Percentiles rank a stretch among this genome's conserved stretches.
These are phyloP conservation scores for Solanum medicagineum DNA, from an alignment of 257 asterid species.

Conservation along the genomic window DNA sequence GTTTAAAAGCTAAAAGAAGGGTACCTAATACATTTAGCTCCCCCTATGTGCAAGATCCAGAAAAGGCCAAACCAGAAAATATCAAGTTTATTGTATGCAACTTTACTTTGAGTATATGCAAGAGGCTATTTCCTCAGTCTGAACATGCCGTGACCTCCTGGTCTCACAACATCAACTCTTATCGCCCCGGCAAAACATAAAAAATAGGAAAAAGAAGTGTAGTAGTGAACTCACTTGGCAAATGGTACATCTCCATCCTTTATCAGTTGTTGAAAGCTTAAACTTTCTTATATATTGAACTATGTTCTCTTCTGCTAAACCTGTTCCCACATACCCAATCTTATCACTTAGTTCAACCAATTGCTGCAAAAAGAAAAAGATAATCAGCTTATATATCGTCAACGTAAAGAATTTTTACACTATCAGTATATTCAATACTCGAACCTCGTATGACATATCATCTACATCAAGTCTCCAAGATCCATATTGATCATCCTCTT, in stretches of 20 bases:
- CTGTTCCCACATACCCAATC: constrained; percentile 49
- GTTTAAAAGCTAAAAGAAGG: rapidly evolving
- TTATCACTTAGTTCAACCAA: constrained; percentile 41
- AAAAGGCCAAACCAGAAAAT: neutral
- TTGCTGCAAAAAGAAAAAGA: constrained; percentile 15
- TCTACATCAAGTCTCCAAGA: constrained; percentile 49
- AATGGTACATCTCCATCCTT: constrained; percentile 46
- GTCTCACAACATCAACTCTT: neutral
- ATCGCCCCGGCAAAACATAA: neutral
- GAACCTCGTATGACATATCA: constrained; percentile 49
- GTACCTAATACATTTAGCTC: rapidly evolving
- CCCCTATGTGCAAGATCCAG: neutral
- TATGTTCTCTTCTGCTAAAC: constrained; percentile 42
- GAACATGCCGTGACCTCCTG: neutral
- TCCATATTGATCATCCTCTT: constrained; percentile 17
- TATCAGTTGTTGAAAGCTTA: constrained; percentile 10
- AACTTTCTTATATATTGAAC: constrained; percentile 19
- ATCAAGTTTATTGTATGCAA: neutral
- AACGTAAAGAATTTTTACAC: neutral
- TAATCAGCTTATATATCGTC: neutral
- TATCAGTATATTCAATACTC: neutral
- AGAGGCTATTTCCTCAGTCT: neutral
- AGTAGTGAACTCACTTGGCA: constrained; percentile 38
- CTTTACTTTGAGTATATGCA: no score
- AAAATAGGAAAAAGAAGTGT: neutral